Evolutionary conservation across 1,139 yeast species (phyloP), one percentile per base, ranked within the genome.

Genomic region (Geotrichum aggregatum): DNA sequence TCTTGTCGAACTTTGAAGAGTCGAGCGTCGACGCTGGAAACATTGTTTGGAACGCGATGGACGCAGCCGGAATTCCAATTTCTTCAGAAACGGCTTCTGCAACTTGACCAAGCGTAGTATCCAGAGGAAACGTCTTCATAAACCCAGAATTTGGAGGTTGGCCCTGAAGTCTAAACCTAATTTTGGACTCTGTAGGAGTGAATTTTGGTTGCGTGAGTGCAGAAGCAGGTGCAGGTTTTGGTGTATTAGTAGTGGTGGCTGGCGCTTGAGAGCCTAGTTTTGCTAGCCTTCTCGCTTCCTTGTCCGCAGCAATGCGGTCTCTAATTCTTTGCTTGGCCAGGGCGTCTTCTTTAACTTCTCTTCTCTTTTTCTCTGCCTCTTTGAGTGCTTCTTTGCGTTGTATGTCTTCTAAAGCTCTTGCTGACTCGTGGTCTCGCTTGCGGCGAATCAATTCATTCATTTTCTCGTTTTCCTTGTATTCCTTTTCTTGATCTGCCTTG

Each of bases 281-380:
- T 2, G 30, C 44, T 10, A 34, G 54, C 31, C 57, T 57, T 42
- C 74, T 57, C 13, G 67, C 71, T 14, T 63, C 58, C 55, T 61
- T 65, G 49, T 71, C 74, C 21, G 70, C 72, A 51, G 68, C 73
- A 51, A 71, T 69, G 49, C 61, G 66, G 30, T 64, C 70, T 54
- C 61, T 61, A 47, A 71, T 64, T 30, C 69, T 56, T 55, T 63
- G 63, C 54, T 65, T 66, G 30, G 72, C 73, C n/a, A 57, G 55
- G 2, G 59, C 60, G 35, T 70, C 74, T 43, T 66, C 71, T n/a
- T 53, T 54, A 2, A 61, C 66, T 54, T 68, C 69, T 42, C 61
- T 58, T 31, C 63, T 60, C 28, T 70, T 62, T 35, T 61, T 60
- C 36, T 61, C 70, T 8, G 72, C 72, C 36, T 61, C 71, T 53